phyloP scores from a whole-genome alignment of 1,284 basidiomycete genomes.

The Pascua guehoae region DNA sequence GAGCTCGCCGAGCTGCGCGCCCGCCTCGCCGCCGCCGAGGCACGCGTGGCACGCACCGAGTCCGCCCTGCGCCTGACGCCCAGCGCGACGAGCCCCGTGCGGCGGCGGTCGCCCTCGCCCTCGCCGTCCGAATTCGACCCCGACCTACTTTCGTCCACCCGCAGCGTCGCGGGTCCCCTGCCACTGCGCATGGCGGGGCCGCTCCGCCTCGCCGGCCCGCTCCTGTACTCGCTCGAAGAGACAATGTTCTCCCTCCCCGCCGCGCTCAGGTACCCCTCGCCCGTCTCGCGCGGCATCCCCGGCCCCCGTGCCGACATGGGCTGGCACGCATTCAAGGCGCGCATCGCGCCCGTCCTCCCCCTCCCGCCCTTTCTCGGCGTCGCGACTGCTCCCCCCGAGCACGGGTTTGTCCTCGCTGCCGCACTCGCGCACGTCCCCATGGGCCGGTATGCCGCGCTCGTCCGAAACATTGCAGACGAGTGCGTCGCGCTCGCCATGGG shows the following conservation, averaged over 20 bases:
- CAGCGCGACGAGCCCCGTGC: too few species aligned
- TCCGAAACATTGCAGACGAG: constrained; percentile 21
- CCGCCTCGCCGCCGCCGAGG: constrained; percentile 15
- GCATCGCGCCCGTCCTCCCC: constrained; percentile 26
- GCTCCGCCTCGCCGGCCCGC: constrained; percentile 5
- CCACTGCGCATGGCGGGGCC: constrained; percentile 6
- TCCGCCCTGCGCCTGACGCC: neutral
- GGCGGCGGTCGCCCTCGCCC: too few species aligned
- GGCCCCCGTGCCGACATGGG: constrained; percentile 25
- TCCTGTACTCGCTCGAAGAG: constrained; percentile 18
- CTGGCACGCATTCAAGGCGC: constrained; percentile 34
- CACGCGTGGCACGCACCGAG: constrained; percentile 11
- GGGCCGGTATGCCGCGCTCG: neutral
- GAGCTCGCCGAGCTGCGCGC: constrained; percentile 7
- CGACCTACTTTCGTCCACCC: too few species aligned
- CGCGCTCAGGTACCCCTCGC: constrained; percentile 21
- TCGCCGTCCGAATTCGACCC: too few species aligned
- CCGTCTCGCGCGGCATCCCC: constrained; percentile 15
- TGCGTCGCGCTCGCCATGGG: constrained; percentile 24
- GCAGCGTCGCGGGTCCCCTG: too few species aligned
- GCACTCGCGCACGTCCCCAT: constrained; percentile 22
- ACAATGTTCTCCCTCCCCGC: constrained; percentile 16
- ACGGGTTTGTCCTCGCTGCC: constrained; percentile 32
- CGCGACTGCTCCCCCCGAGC: constrained; percentile 21
- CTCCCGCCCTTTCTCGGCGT: constrained; percentile 29